phyloP scores from a whole-genome alignment of 2,329 filamentous ascomycete genomes.

The Botryosphaeria dothidea region DNA sequence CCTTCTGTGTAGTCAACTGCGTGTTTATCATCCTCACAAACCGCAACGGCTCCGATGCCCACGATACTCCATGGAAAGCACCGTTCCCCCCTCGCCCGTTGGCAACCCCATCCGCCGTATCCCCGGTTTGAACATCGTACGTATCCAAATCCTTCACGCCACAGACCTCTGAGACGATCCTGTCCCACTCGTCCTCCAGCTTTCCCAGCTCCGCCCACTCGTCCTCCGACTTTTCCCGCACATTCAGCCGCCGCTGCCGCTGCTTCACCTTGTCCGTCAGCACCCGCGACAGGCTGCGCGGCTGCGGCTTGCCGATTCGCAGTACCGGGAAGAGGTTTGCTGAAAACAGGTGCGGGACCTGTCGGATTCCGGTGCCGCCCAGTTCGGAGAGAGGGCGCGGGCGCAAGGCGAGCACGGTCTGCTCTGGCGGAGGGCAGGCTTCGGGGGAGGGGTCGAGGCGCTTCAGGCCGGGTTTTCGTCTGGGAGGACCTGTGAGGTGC shows the following conservation, averaged over 20 bases:
- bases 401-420: constrained; percentile 51
- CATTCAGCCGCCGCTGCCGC: constrained; percentile 43
- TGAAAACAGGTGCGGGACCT: constrained; percentile 60
- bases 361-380: constrained; percentile 54
- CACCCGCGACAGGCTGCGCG: constrained; percentile 57
- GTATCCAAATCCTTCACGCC: not conserved
- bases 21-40: not conserved
- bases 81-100: constrained; percentile 20
- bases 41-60: constrained; percentile 28
- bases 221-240: constrained; percentile 40
- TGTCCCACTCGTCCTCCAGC: constrained; percentile 54
- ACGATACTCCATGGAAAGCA: constrained; percentile 30
- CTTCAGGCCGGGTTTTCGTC: not conserved
- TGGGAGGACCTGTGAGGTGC: constrained; percentile 23
- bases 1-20: constrained; percentile 21
- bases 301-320: constrained; percentile 66
- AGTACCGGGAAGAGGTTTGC: constrained; percentile 64
- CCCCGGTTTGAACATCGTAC: no score
- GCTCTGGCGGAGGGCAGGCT: constrained; percentile 39
- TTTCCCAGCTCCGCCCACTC: constrained; percentile 39
- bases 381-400: constrained; percentile 51
- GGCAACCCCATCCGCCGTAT: constrained; percentile 15
- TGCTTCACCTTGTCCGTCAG: constrained; percentile 54
- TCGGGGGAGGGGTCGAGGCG: constrained; percentile 17
- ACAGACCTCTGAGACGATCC: constrained; percentile 30